These are phyloP conservation scores for Alternaria solani DNA, from an alignment of 2,329 filamentous ascomycete genomes.

Conservation along the genomic window DNA sequence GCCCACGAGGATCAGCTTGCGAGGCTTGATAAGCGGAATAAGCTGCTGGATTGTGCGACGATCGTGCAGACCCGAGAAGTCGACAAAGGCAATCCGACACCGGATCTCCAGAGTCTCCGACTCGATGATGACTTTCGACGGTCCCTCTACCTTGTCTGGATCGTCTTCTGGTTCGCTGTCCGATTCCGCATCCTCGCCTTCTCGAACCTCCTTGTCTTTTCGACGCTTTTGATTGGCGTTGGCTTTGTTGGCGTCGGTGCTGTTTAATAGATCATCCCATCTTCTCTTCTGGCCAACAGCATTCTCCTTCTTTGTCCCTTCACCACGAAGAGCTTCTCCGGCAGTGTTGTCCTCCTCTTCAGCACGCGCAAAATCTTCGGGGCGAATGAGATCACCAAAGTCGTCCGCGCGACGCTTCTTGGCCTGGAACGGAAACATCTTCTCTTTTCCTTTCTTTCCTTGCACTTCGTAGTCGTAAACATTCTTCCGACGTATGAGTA, in stretches of 20 bases:
- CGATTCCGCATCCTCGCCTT: constrained; percentile 47
- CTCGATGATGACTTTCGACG: constrained; percentile 76
- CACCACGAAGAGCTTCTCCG: constrained; percentile 66
- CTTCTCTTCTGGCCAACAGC: constrained; percentile 88
- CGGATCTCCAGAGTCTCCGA: constrained; percentile 72
- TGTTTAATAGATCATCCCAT: constrained; percentile 75
- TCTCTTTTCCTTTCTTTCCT: constrained; percentile 89
- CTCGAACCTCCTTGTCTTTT: constrained; percentile 49
- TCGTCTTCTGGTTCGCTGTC: constrained; percentile 62
- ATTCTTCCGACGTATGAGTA: constrained; percentile 85
- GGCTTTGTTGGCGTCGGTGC: constrained; percentile 49
- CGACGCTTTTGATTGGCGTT: constrained; percentile 66
- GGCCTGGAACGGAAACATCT: constrained; percentile 87
- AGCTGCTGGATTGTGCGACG: constrained; percentile 93
- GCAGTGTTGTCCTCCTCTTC: constrained; percentile 86
- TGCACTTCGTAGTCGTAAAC: constrained; percentile 94
- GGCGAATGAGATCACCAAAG: constrained; percentile 91
- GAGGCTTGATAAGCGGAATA: constrained; percentile 89
- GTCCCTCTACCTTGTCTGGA: constrained; percentile 66
- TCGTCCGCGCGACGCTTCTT: constrained; percentile 83
- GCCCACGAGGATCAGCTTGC: constrained; percentile 91
- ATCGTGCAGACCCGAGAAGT: constrained; percentile 92
- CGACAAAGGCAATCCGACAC: constrained; percentile 83
- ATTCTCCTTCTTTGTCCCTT: constrained; percentile 58
- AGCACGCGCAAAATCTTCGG: constrained; percentile 90